A percentile compares a stretch with the other conserved stretches of the same genome.
phyloP scores from a whole-genome alignment of 768 basidiomycete species.

The Tulasnella sp. region DNA sequence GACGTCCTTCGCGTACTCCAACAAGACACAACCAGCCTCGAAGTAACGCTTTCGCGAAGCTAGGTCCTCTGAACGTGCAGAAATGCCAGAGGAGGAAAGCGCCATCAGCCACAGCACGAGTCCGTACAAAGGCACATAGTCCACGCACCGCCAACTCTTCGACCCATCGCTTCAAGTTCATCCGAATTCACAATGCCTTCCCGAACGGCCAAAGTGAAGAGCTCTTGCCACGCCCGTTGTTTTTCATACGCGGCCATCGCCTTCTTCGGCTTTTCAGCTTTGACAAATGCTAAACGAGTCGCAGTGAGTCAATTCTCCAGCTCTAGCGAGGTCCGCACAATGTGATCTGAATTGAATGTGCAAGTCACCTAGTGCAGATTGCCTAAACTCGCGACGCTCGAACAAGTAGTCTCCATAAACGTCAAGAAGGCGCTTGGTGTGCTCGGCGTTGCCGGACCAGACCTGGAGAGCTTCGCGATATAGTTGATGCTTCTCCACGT shows the following conservation, averaged over 20 bases:
- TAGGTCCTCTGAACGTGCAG: slow-evolving; percentile 80
- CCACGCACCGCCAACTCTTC: slow-evolving; percentile 66
- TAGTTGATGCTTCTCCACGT: slow-evolving; percentile 67
- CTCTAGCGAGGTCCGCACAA: too few species aligned
- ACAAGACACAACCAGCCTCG: slow-evolving; percentile 72
- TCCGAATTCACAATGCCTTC: slow-evolving; percentile 38
- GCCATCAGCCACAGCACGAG: not conserved
- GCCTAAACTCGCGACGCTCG: slow-evolving; percentile 69
- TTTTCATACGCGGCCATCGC: slow-evolving; percentile 85
- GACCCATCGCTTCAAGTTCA: slow-evolving; percentile 53
- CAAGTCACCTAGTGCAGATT: slow-evolving; percentile 67
- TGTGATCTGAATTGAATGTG: too few species aligned
- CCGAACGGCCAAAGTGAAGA: slow-evolving; percentile 67
- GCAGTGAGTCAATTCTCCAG: too few species aligned
- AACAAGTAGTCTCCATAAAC: slow-evolving; percentile 82
- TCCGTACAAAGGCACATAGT: not conserved
- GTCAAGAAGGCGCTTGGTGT: slow-evolving; percentile 55
- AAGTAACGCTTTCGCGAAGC: slow-evolving; percentile 62
- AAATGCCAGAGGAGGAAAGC: slow-evolving; percentile 2
- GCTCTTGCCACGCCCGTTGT: slow-evolving; percentile 80
- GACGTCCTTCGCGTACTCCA: slow-evolving; percentile 75
- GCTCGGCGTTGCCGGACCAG: slow-evolving; percentile 50
- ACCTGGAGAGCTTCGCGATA: slow-evolving; percentile 63
- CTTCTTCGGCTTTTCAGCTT: slow-evolving; percentile 52
- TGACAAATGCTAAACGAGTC: slow-evolving; percentile 45